These are phyloP conservation scores for Microsporum ferrugineum DNA, from an alignment of 2,329 filamentous ascomycete species.

Conservation along the genomic window DNA sequence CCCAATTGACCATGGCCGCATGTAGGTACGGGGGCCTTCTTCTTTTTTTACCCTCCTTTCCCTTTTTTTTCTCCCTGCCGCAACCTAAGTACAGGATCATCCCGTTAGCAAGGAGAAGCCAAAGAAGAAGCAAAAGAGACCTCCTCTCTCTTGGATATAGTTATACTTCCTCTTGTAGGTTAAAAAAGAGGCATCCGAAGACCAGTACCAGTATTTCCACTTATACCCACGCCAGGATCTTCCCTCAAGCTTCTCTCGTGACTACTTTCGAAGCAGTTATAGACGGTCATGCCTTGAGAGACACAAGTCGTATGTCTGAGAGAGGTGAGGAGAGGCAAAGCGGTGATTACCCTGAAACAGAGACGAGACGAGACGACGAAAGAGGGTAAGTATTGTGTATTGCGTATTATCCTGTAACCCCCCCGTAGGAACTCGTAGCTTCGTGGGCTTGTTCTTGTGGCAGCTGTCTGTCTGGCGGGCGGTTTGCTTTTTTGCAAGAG, in stretches of 20 bases:
- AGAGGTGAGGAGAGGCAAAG: too few relatives aligned
- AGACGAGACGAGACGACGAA: too few relatives aligned
- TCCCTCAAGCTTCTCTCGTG: background rate
- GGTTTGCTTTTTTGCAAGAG: background rate
- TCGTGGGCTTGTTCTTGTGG: background rate
- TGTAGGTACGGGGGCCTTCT: background rate
- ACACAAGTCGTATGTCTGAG: too few relatives aligned
- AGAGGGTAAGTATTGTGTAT: too few relatives aligned
- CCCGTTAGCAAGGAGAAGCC: background rate
- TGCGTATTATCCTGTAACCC: too few relatives aligned
- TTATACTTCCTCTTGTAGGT: too few relatives aligned
- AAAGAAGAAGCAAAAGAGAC: background rate
- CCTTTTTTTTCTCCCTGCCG: background rate
- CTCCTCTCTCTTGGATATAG: too few relatives aligned
- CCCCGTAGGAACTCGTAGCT: too few relatives aligned
- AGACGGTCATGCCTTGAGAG: too few relatives aligned
- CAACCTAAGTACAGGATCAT: background rate
- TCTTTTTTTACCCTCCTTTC: background rate
- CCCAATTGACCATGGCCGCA: background rate
- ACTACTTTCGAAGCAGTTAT: background rate
- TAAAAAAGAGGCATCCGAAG: background rate
- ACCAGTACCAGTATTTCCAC: background rate
- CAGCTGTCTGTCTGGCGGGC: background rate
- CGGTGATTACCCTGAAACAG: too few relatives aligned
- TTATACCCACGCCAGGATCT: background rate